Evolutionary conservation across 2,329 filamentous ascomycete genomes (phyloP), one percentile per base, ranked within the genome.

Genomic region (Aspergillus transmontanensis): DNA sequence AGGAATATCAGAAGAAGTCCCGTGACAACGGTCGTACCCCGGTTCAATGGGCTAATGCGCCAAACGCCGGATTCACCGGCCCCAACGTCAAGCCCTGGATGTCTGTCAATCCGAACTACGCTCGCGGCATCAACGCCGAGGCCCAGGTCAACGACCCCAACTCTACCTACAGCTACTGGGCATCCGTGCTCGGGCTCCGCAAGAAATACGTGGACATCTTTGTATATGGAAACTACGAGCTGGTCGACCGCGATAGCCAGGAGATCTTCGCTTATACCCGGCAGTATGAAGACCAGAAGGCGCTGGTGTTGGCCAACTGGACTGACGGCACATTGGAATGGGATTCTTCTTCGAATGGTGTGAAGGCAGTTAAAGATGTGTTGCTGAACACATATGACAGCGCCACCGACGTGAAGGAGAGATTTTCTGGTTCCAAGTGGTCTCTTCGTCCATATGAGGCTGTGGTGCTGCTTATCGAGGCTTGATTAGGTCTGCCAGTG

Each of bases 11-110:
- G 59, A 78, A 77, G 59, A 79, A 79, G 57, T 78, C 77, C 0
- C 75, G 90, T 26, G 90, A 93, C 75, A 90, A 93, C 74, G 87
- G 86, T 9, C 83, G 90, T 53, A 87, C 88, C 0, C 90, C 90
- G 0, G 88, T 93, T 76, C 89, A 92, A 72, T 93, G 90, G 90
- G 82, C 87, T 65, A 71, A 76, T n/a, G 79, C 77, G 1, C 71
- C 78, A 0, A 84, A 92, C 64, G 89, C 82, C 0, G 90, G 90
- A 12, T 93, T 93, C 78, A 88, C 88, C 0, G 79, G 79, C 1
- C 77, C 77, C 1, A 78, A 76, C 10, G 74, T 73, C 4, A 82
- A 81, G 59, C 88, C 90, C 2, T 93, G 90, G 90, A 92, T 93
- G 85, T 83, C 85, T 16, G 84, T 88, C 45, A 88, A 91, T 72